Evolutionary conservation across 192 early-diverging fungal genomes (phyloP), one percentile per base, ranked within the genome.

Genomic region (Podila horticola): DNA sequence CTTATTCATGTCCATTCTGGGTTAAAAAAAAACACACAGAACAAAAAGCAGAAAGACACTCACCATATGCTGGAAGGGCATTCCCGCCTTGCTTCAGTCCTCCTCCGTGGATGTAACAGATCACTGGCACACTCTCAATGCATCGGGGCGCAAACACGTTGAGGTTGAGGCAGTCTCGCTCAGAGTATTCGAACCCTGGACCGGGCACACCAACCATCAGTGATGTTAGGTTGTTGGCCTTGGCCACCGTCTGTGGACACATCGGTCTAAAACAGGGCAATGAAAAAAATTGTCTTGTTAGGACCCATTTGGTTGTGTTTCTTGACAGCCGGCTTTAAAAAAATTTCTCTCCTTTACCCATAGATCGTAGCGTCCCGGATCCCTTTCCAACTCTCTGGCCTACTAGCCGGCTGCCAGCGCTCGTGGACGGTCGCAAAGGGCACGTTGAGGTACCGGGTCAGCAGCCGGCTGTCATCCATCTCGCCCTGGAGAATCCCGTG

Each of bases 21-120:
- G 52, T 55, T 55, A 61, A 60, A 60, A 29, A 60, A 31, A 29
- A 36, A 36, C 34, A 36, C n/a, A n/a, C n/a, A 36, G 34, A 36
- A 3, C 3, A 59, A 15, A 59, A 30, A 5, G 28, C 22, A 28
- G 26, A 24, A 28, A 55, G 10, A 24, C 24, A n/a, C 52, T 29
- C 71, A 79, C 76, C 76, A 51, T 79, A 55, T 30, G 62, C 67
- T 24, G 76, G 76, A 49, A 79, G 70, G 26, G 76, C 76, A 29
- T 72, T 79, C 20, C 76, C 76, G 9, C 76, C 76, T 33, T 65
- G 62, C 34, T 22, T 68, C n/a, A 68, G 22, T 34, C 76, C 76
- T 13, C 59, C 29, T 19, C 76, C 76, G 29, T 79, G 76, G n/a
- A 79, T 79, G 33, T 79, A 79, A 33, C 76, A 79, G 49, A 79